Conservation (phyloP, 2,329 filamentous ascomycete genomes). For the Chalaropsis thielavioides region DNA sequence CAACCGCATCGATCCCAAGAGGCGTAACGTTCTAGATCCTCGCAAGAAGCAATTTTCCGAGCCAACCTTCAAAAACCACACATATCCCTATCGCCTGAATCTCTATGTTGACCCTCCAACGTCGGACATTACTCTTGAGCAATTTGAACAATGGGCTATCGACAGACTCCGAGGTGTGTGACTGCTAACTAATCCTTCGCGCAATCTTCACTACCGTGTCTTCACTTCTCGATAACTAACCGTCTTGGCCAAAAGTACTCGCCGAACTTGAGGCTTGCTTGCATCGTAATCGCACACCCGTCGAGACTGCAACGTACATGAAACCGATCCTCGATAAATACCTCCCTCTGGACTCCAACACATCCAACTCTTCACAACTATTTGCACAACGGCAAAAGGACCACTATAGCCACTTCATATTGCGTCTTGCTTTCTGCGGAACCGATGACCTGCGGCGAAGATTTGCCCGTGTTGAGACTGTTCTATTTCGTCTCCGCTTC, state of each 20-base stretch:
- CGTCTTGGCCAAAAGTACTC: conserved; percentile 41
- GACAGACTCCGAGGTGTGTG: conserved; percentile 62
- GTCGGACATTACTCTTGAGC: conserved; percentile 84
- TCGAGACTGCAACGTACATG: conserved; percentile 74
- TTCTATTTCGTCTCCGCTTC: conserved; percentile 74
- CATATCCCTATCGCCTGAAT: conserved; percentile 78
- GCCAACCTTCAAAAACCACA: conserved; percentile 58
- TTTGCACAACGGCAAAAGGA: conserved; percentile 75
- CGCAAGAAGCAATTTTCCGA: conserved; percentile 79
- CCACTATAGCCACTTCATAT: conserved; percentile 95
- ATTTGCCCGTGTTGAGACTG: conserved; percentile 75
- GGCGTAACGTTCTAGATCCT: conserved; percentile 60
- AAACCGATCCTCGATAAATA: conserved; percentile 76
- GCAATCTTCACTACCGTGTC: not conserved
- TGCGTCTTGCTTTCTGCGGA: conserved; percentile 79
- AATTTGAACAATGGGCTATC: conserved; percentile 99
- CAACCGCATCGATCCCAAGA: conserved; percentile 50
- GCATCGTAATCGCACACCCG: conserved; percentile 76
- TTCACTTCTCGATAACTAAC: conserved; percentile 18
- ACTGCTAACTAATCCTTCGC: not conserved
- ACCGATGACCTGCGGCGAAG: conserved; percentile 81
- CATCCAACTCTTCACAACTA: conserved; percentile 44
- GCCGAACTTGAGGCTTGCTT: conserved; percentile 86
- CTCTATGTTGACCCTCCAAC: conserved; percentile 83
- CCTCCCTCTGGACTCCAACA: conserved; percentile 64